These are phyloP conservation scores for Rubia tinctorum DNA, from an alignment of 305 asterid species.

Conservation along the genomic window DNA sequence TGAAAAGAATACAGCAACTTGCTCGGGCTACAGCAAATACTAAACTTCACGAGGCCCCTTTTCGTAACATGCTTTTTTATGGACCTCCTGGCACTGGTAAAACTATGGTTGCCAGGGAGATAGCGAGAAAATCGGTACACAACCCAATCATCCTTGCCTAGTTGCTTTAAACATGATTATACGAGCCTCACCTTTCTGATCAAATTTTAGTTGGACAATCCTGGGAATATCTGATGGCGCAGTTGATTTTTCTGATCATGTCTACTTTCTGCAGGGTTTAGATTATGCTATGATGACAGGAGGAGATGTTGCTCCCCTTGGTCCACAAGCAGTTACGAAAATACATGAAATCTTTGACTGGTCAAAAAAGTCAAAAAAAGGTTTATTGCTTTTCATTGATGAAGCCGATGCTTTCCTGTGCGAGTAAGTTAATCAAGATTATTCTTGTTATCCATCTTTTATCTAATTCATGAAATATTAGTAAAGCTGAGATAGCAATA, in stretches of 20 bases:
- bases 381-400: slow-evolving; percentile 87
- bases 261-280: slow-evolving; percentile 60
- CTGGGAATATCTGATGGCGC: background rate
- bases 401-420: slow-evolving; percentile 73
- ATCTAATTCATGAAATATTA: background rate
- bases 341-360: slow-evolving; percentile 97
- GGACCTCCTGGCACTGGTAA: slow-evolving; percentile 99
- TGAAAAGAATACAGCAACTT: slow-evolving; percentile 84
- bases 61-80: slow-evolving; percentile 94
- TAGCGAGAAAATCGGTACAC: slow-evolving; percentile 55
- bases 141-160: background rate
- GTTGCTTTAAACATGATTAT: background rate
- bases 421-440: slow-evolving; percentile 60
- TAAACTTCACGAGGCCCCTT: slow-evolving; percentile 90
- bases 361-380: slow-evolving; percentile 90
- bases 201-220: background rate
- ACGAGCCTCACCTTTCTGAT: background rate
- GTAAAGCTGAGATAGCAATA: background rate
- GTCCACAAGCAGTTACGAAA: slow-evolving; percentile 95
- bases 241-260: background rate
- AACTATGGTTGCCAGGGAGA: slow-evolving; percentile 98
- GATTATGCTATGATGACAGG: slow-evolving; percentile 99
- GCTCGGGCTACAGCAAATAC: slow-evolving; percentile 98
- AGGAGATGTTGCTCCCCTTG: slow-evolving; percentile 98
- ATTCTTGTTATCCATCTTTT: background rate